Base-by-base conservation (phyloP, 345 rosid species). In the Acer yangbiense region DNA sequence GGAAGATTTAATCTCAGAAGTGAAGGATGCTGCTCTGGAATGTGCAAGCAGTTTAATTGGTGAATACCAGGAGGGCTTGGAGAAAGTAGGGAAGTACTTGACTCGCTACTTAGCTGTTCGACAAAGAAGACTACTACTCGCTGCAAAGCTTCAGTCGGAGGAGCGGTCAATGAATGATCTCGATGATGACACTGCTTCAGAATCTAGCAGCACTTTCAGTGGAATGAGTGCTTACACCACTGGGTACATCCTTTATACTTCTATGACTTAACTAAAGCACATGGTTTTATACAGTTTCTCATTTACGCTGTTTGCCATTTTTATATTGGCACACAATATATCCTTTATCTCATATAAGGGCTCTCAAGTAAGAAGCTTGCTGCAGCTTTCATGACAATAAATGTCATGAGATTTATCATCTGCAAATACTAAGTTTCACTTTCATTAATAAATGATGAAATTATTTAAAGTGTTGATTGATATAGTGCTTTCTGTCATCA, bases 161-260 rank as follows among this genome's bases (percentile, higher is more conserved):
- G 97, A 91, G 61, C 89, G 82, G 14, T 83, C 90, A 32, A 76
- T 90, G 65, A 85, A 81, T 64, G 94, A 91, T 85, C 87, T 91
- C 55, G 98, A 94, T 52, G 93, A 92, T 74, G 99, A 96, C 80
- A 87, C 91, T 60, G 93, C 92, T 87, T 96, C 99, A 54, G 99
- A 94, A 87, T 82, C 94, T 75, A 94, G 99, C 81, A 91, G 97
- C 85, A 85, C 86, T 74, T 87, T 92, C 81, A 94, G 98, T 82
- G 98, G 98, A 84, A 96, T 96, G 98, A 96, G 99, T 82, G 97
- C 89, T 83, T 94, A 94, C 79, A 91, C 98, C 50, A 87, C 86
- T 20, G 94, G 99, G 99, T 92, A 91, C 65, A 58, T 32, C 20
- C 74, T 73, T 69, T 62, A 50, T 32, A 10, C n/a, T 50, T n/a